These are phyloP conservation scores for Drechslerella stenobrocha DNA, from an alignment of 2,329 filamentous ascomycete genomes.

Conservation along the genomic window DNA sequence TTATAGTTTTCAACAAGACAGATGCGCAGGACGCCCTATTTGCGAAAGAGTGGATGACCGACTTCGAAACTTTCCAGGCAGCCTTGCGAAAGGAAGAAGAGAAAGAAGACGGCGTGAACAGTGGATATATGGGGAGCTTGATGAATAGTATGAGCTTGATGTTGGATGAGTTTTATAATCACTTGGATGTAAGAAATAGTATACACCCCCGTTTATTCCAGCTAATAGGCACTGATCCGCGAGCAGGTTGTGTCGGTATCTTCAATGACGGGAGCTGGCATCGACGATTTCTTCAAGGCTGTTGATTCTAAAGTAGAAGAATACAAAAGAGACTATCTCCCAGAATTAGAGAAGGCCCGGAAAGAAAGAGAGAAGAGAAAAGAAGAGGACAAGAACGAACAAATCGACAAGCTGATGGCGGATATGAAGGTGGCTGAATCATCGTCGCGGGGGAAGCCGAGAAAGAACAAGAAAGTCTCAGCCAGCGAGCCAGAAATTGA, in stretches of 20 bases:
- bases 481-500: slow-evolving; percentile 43
- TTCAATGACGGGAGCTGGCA: slow-evolving; percentile 85
- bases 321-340: slow-evolving; percentile 86
- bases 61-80: slow-evolving; percentile 92
- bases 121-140: slow-evolving; percentile 93
- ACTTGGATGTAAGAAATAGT: slow-evolving; percentile 66
- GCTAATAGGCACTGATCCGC: neutral
- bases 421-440: slow-evolving; percentile 71
- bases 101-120: slow-evolving; percentile 64
- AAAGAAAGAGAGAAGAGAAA: slow-evolving; percentile 74
- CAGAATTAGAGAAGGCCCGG: slow-evolving; percentile 79
- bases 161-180: slow-evolving; percentile 95
- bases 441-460: slow-evolving; percentile 52
- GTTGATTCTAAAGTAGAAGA: slow-evolving; percentile 85
- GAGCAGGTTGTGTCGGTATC: slow-evolving; percentile 76
- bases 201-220: neutral
- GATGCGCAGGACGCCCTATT: slow-evolving; percentile 89
- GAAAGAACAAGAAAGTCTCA: slow-evolving; percentile 50
- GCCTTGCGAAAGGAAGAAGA: slow-evolving; percentile 83
- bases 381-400: slow-evolving; percentile 71
- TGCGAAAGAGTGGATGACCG: slow-evolving; percentile 98
- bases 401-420: slow-evolving; percentile 90
- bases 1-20: slow-evolving; percentile 98
- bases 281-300: slow-evolving; percentile 90
- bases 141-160: slow-evolving; percentile 98